A percentile compares a stretch with the other conserved stretches of the same genome.
Evolutionary conservation across 2,329 filamentous ascomycete genomes (phyloP).

Genomic region (Emergomyces africanus): DNA sequence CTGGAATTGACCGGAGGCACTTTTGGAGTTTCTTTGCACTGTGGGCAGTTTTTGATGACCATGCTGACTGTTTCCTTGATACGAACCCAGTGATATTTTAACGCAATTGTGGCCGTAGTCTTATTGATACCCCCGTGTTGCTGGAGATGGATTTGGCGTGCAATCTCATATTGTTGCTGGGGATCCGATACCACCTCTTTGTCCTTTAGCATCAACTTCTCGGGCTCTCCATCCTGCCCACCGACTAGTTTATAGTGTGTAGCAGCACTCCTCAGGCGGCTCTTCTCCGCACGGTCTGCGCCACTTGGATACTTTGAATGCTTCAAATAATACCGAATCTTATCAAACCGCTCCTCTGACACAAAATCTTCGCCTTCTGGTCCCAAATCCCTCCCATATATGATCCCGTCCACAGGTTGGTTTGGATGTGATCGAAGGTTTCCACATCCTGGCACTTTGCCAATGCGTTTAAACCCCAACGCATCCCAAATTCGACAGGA

Average conservation of each 20-base stretch:
- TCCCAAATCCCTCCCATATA: slow-evolving; percentile 54
- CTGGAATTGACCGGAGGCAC: slow-evolving; percentile 23
- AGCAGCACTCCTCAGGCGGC: slow-evolving; percentile 78
- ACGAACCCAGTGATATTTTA: slow-evolving; percentile 92
- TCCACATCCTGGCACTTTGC: slow-evolving; percentile 61
- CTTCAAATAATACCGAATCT: slow-evolving; percentile 95
- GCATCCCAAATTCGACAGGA: slow-evolving; percentile 87
- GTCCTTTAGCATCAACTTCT: slow-evolving; percentile 90
- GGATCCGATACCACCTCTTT: slow-evolving; percentile 94
- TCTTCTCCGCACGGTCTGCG: slow-evolving; percentile 91
- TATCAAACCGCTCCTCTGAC: slow-evolving; percentile 94
- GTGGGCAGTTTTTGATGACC: slow-evolving; percentile 79
- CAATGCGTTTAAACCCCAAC: slow-evolving; percentile 84
- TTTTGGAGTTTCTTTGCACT: slow-evolving; percentile 73
- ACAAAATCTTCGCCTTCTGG: slow-evolving; percentile 67
- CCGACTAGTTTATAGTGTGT: slow-evolving; percentile 80
- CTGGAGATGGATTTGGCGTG: slow-evolving; percentile 58
- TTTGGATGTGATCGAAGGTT: slow-evolving; percentile 56
- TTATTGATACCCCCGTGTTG: slow-evolving; percentile 95
- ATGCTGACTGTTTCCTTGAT: slow-evolving; percentile 96
- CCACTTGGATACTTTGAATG: slow-evolving; percentile 86
- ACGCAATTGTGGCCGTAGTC: slow-evolving; percentile 85
- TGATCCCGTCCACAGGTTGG: slow-evolving; percentile 61
- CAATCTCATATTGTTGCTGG: slow-evolving; percentile 80
- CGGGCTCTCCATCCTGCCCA: slow-evolving; percentile 36